These are phyloP conservation scores for Kondoa subrosea DNA, from an alignment of 768 basidiomycete species.

Conservation along the genomic window DNA sequence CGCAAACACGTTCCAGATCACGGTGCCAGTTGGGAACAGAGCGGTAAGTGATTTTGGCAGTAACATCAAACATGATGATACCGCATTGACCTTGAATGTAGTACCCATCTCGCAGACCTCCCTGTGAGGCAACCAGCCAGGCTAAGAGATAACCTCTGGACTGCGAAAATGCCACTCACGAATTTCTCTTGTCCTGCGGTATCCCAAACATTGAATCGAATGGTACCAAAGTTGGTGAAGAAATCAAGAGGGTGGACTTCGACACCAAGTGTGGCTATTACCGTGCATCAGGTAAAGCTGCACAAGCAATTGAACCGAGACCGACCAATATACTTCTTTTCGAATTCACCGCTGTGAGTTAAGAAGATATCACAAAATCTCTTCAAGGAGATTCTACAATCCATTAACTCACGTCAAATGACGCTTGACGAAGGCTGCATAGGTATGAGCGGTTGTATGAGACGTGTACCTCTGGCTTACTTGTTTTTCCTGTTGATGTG, in stretches of 20 bases:
- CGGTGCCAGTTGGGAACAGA: slow-evolving; percentile 99
- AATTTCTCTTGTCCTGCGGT: slow-evolving; percentile 99
- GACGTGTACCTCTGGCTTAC: not conserved
- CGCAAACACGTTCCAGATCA: slow-evolving; percentile 91
- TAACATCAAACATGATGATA: slow-evolving; percentile 99
- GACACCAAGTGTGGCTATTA: slow-evolving; percentile 88
- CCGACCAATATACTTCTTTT: slow-evolving; percentile 63
- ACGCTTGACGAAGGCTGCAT: slow-evolving; percentile 21
- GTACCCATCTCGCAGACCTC: slow-evolving; percentile 36
- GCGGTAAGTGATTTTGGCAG: slow-evolving; percentile 99
- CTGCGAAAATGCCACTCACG: slow-evolving; percentile 45
- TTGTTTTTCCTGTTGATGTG: not conserved
- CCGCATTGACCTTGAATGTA: slow-evolving; percentile 97
- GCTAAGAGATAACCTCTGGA: slow-evolving; percentile 93
- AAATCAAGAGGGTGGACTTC: slow-evolving; percentile 92
- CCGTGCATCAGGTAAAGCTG: not conserved
- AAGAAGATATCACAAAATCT: too few relatives aligned
- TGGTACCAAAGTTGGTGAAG: slow-evolving; percentile 94
- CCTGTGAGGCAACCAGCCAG: slow-evolving; percentile 38
- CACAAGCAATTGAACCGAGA: not conserved
- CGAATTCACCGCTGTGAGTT: slow-evolving; percentile 99
- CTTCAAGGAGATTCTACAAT: slow-evolving; percentile 9
- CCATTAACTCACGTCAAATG: not conserved
- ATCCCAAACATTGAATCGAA: slow-evolving; percentile 99
- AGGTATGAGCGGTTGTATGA: not conserved